Conservation (phyloP, 2,329 filamentous ascomycete genomes). For the Fusarium marasasianum region DNA sequence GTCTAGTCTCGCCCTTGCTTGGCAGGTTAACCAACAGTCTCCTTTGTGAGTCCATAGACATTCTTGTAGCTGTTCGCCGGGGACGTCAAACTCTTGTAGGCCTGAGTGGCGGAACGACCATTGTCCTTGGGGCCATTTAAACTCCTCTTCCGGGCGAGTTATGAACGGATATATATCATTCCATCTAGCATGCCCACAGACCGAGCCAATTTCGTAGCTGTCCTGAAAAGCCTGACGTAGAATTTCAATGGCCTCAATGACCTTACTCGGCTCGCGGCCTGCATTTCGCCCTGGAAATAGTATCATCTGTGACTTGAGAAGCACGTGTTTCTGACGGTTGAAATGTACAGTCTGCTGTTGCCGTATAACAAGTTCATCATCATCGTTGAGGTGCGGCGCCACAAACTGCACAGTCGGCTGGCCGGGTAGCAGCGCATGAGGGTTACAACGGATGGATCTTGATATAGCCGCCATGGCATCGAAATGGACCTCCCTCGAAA, state of each 20-base stretch:
- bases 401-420: background rate
- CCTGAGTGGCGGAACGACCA: background rate
- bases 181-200: background rate
- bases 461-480: background rate
- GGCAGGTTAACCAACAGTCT: background rate
- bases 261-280: background rate
- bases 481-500: background rate
- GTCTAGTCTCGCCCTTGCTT: background rate
- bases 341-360: background rate
- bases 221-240: background rate
- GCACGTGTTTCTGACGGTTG: background rate
- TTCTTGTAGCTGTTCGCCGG: background rate
- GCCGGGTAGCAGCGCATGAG: fast-evolving
- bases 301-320: background rate
- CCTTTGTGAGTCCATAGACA: background rate
- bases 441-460: background rate
- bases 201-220: fast-evolving
- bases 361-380: fast-evolving
- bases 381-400: too few species aligned
- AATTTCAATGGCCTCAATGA: too few species aligned
- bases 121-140: background rate
- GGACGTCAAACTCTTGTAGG: background rate
- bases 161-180: background rate
- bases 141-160: fast-evolving
- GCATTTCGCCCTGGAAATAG: background rate